Percentiles rank a stretch among this genome's conserved stretches.
These are phyloP conservation scores for Tricholoma hemisulphureum DNA, from an alignment of 768 basidiomycete species.

Conservation along the genomic window DNA sequence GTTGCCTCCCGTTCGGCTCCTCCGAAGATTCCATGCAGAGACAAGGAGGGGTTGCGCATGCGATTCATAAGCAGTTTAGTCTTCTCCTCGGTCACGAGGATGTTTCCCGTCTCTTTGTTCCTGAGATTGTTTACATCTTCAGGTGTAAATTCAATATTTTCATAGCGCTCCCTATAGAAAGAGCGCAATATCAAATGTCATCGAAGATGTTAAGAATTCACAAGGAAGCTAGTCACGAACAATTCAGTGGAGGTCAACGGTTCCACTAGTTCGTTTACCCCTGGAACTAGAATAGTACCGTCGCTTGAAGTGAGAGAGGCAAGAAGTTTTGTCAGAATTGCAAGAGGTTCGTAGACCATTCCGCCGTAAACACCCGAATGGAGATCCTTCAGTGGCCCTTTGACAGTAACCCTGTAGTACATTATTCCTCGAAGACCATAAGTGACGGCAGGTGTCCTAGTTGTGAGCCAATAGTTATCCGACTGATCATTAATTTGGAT, in stretches of 20 bases:
- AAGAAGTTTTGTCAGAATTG: conserved; percentile 68
- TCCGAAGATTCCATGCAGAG: conserved; percentile 66
- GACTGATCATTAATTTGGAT: conserved; percentile 17
- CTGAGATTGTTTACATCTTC: conserved; percentile 45
- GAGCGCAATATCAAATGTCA: neutral
- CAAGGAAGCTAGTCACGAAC: neutral
- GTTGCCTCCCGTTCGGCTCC: conserved; percentile 58
- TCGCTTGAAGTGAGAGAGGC: conserved; percentile 61
- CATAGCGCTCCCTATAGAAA: neutral
- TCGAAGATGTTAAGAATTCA: neutral
- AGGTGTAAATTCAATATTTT: neutral
- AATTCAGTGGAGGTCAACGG: conserved; percentile 55
- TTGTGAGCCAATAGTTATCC: conserved; percentile 73
- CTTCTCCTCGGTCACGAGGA: conserved; percentile 51
- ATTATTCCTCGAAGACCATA: conserved; percentile 68
- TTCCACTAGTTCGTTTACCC: conserved; percentile 65
- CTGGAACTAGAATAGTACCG: conserved; percentile 70
- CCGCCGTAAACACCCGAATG: conserved; percentile 69
- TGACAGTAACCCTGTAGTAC: conserved; percentile 62
- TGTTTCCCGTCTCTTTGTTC: conserved; percentile 50
- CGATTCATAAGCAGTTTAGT: conserved; percentile 55
- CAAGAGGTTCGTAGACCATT: conserved; percentile 75
- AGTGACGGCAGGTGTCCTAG: conserved; percentile 53
- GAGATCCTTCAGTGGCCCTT: conserved; percentile 64
- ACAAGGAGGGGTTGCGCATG: conserved; percentile 60